Evolutionary conservation across 2,329 filamentous ascomycete genomes (phyloP).

Genomic region (Pseudogymnoascus sp.): DNA sequence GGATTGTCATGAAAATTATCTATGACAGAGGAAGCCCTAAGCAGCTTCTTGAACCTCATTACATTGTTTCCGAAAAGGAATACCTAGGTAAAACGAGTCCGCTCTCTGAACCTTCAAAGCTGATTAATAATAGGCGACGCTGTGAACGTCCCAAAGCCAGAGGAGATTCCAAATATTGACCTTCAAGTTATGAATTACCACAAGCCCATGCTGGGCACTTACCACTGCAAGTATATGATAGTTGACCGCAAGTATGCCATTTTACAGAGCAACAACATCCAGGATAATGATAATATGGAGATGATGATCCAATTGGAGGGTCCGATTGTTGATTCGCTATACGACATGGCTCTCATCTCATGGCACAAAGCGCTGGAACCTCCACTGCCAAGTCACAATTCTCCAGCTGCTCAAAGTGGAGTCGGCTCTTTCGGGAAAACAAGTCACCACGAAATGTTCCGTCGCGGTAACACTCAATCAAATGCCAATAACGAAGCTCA

Average conservation of each 20-base stretch:
- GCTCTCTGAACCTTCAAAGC: neutral
- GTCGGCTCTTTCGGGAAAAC: conserved; percentile 16
- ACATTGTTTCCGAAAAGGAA: conserved; percentile 47
- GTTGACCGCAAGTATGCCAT: conserved; percentile 64
- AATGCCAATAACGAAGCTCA: conserved; percentile 18
- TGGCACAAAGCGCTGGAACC: conserved; percentile 59
- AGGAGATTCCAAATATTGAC: conserved; percentile 64
- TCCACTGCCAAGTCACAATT: conserved; percentile 46
- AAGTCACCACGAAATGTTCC: conserved; percentile 23
- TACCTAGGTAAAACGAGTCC: conserved; percentile 39
- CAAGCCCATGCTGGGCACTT: conserved; percentile 60
- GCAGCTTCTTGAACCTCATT: conserved; percentile 58
- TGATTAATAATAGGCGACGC: conserved; percentile 24
- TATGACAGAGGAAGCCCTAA: conserved; percentile 63
- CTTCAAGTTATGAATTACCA: conserved; percentile 69
- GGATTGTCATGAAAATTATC: conserved; percentile 62
- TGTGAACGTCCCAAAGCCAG: conserved; percentile 51
- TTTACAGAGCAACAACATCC: conserved; percentile 71
- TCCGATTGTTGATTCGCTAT: conserved; percentile 65
- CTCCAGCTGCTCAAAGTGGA: conserved; percentile 36
- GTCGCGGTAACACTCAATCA: conserved; percentile 24
- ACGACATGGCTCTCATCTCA: conserved; percentile 64
- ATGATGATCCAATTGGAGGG: conserved; percentile 74
- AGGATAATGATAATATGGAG: conserved; percentile 71
- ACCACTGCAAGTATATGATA: conserved; percentile 71